Percentiles rank a stretch among this genome's conserved stretches.
Evolutionary conservation across 139 green algal species (phyloP).

Genomic region (Coccomyxa sp.): DNA sequence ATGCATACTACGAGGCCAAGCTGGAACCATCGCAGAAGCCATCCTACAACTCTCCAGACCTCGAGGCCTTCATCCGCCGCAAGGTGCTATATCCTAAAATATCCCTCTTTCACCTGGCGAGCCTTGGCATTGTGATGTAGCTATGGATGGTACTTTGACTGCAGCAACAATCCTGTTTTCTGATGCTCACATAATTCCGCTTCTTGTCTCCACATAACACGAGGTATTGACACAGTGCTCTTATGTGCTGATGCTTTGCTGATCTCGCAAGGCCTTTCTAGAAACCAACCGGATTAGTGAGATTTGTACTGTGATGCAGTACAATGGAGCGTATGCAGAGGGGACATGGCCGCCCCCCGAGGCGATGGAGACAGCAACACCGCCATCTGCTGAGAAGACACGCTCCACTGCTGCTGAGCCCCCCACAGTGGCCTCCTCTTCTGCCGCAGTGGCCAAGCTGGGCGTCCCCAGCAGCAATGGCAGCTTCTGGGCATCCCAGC

Average conservation of each 20-base stretch:
- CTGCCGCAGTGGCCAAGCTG: background rate
- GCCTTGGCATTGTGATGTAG: background rate
- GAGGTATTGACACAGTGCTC: background rate
- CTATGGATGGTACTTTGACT: background rate
- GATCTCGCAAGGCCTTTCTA: background rate
- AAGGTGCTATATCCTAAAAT: conserved; percentile 15
- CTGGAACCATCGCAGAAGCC: conserved; percentile 15
- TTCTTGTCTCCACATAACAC: background rate
- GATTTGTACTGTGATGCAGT: background rate
- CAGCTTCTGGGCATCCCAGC: background rate
- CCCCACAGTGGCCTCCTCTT: background rate
- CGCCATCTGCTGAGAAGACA: background rate
- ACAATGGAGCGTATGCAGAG: background rate
- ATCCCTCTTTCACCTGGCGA: conserved; percentile 1
- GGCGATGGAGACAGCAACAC: background rate
- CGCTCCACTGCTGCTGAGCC: background rate
- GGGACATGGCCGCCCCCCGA: background rate
- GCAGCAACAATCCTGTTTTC: background rate
- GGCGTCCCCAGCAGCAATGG: background rate
- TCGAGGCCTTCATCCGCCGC: conserved; percentile 42
- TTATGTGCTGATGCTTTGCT: background rate
- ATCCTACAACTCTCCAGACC: conserved; percentile 10
- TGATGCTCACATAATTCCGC: background rate
- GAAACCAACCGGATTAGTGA: background rate
- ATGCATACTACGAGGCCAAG: conserved; percentile 43